Conservation (phyloP, 108 stramenopile genomes). For the Epipyxis sp. region DNA sequence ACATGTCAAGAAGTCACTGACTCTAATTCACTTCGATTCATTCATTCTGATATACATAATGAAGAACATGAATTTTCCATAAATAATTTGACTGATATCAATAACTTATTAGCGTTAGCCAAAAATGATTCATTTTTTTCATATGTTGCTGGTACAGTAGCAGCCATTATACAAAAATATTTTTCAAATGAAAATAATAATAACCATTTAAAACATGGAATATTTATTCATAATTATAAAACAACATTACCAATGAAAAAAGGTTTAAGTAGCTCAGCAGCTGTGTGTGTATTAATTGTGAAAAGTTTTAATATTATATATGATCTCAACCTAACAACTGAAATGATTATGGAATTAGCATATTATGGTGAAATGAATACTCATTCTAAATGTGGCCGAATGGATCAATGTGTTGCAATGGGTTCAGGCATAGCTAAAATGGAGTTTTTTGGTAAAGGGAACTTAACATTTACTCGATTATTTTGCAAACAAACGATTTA, state of each 20-base stretch:
- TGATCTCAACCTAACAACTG: constrained; percentile 33
- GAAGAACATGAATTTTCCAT: constrained; percentile 25
- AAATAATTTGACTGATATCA: background rate
- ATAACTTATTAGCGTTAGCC: background rate
- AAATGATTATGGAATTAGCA: constrained; percentile 42
- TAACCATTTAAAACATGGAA: background rate
- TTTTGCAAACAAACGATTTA: background rate
- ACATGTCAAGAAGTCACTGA: constrained; percentile 3
- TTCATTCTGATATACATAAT: background rate
- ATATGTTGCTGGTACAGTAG: constrained; percentile 40
- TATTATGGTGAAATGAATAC: constrained; percentile 44
- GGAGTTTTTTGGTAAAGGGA: background rate
- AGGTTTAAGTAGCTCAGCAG: constrained; percentile 46
- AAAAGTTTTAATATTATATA: constrained; percentile 31
- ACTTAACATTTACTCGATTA: background rate
- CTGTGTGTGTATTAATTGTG: constrained; percentile 44
- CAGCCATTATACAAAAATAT: background rate
- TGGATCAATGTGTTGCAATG: constrained; percentile 52
- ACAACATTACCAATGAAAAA: constrained; percentile 46
- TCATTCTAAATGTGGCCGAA: constrained; percentile 40
- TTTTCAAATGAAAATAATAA: background rate
- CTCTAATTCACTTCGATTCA: background rate
- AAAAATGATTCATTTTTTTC: constrained; percentile 34
- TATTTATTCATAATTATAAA: constrained; percentile 41
- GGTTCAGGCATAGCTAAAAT: constrained; percentile 35